Evolutionary conservation across 495 filamentous ascomycete genomes (phyloP), one percentile per base, ranked within the genome.

Genomic region (Tuber brumale): DNA sequence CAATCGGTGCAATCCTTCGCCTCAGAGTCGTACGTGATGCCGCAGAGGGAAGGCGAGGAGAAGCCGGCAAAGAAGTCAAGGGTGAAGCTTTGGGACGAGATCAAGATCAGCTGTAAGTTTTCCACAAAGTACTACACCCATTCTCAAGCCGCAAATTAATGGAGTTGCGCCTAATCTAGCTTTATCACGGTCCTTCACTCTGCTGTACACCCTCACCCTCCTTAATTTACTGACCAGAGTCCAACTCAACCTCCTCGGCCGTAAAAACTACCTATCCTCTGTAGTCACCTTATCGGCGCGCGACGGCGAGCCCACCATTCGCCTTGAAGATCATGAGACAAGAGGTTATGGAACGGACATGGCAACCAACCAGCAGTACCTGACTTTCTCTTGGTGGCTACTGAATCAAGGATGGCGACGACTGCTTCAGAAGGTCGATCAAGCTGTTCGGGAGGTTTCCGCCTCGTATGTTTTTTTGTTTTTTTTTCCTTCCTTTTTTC

Each of bases 381-480:
- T 99, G 48, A 94, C 93, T 72, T 97, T 98, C 84, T 95, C 92
- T 82, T 99, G 96, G 96, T 98, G 95, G 95, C 86, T 99, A 37
- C 87, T 99, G 66, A 93, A 98, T 85, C 89, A 90, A 51, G 95
- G 95, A 74, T 97, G 93, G 91, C 90, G 90, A 76, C 87, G 91
- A 70, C 85, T 98, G 74, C 91, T 92, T 89, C 86, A 89, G 74
- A 91, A 90, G 74, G 93, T 99, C 57, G 90, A 92, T 79, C 83
- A 84, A 3, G 92, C 93, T 1, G 95, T 98, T 35, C 91, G 90
- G 78, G 91, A 97, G 73, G 91, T 93, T 41, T 98, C 97, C 83
- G 93, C 93, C 1, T 85, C 90, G 80, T 81, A 61, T 77, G 80
- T 78, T 19, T 35, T 14, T 37, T 73, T 12, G 19, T 18, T 2